Conservation (phyloP, 495 filamentous ascomycete species). For the Penicillium paxilli region DNA sequence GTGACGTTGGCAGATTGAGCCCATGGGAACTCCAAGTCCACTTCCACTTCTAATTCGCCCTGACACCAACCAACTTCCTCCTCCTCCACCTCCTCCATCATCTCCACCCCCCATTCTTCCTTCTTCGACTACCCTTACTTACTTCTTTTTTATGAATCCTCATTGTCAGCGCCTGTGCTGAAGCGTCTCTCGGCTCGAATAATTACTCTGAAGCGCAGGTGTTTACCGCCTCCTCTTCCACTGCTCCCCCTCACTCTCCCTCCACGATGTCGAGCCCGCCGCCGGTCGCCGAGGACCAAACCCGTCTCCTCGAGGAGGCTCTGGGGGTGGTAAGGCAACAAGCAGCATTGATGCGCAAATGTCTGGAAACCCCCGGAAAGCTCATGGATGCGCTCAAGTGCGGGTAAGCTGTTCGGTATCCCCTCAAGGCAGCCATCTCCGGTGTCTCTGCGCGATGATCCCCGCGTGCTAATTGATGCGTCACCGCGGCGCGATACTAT, state of each 20-base stretch:
- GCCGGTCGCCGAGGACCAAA: slow-evolving; percentile 82
- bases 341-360: slow-evolving; percentile 93
- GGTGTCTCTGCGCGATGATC: slow-evolving; percentile 11
- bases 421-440: slow-evolving; percentile 37
- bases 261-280: slow-evolving; percentile 59
- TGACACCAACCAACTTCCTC: neutral
- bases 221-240: slow-evolving; percentile 31
- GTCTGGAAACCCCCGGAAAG: slow-evolving; percentile 95
- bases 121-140: neutral
- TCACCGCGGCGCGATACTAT: slow-evolving; percentile 9
- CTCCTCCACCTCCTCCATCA: neutral
- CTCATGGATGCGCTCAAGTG: slow-evolving; percentile 99
- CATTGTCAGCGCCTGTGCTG: neutral
- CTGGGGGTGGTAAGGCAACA: slow-evolving; percentile 95
- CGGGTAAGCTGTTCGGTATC: slow-evolving; percentile 62
- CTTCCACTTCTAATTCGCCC: slow-evolving; percentile 7
- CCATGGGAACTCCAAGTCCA: too few relatives aligned
- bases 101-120: neutral
- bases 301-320: slow-evolving; percentile 93
- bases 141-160: slow-evolving; percentile 10
- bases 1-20: neutral
- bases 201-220: slow-evolving; percentile 27
- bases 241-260: slow-evolving; percentile 19
- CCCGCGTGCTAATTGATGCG: slow-evolving; percentile 14
- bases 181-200: slow-evolving; percentile 8